These are phyloP conservation scores for Mucor ambiguus DNA, from an alignment of 371 early-diverging fungal genomes.

Conservation along the genomic window DNA sequence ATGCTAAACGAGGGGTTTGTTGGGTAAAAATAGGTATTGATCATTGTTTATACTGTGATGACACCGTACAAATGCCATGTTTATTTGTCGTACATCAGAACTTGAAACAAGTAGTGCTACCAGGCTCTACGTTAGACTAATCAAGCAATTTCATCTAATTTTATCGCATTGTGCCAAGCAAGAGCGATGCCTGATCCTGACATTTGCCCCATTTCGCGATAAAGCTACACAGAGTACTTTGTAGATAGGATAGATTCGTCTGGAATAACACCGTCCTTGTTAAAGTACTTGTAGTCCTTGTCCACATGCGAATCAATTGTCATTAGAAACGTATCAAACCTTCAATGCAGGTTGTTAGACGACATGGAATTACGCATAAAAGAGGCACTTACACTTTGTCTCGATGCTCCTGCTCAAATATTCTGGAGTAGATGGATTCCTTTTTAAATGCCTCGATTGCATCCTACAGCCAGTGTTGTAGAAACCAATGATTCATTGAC, in stretches of 20 bases:
- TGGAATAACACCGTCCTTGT: slow-evolving; percentile 41
- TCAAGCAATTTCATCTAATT: background rate
- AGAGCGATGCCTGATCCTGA: background rate
- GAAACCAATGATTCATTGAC: background rate
- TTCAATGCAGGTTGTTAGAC: background rate
- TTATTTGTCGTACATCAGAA: background rate
- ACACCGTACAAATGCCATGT: background rate
- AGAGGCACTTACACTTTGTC: slow-evolving; percentile 44
- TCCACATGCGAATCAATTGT: slow-evolving; percentile 59
- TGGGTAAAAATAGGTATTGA: background rate
- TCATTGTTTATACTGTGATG: background rate
- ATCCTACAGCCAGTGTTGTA: slow-evolving; percentile 20
- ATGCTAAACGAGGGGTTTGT: background rate
- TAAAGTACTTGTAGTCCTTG: slow-evolving; percentile 46
- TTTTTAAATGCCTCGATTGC: slow-evolving; percentile 83
- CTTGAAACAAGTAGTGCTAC: background rate
- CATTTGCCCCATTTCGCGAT: background rate
- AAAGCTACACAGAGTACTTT: slow-evolving; percentile 9
- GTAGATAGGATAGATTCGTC: slow-evolving; percentile 23
- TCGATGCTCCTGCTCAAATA: slow-evolving; percentile 71
- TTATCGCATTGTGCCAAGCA: background rate
- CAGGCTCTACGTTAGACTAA: background rate
- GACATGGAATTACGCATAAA: background rate
- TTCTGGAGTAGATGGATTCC: slow-evolving; percentile 76
- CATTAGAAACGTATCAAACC: slow-evolving; percentile 76